These are phyloP conservation scores for Trichoderma pleuroti DNA, from an alignment of 2,329 filamentous ascomycete species.

Conservation along the genomic window DNA sequence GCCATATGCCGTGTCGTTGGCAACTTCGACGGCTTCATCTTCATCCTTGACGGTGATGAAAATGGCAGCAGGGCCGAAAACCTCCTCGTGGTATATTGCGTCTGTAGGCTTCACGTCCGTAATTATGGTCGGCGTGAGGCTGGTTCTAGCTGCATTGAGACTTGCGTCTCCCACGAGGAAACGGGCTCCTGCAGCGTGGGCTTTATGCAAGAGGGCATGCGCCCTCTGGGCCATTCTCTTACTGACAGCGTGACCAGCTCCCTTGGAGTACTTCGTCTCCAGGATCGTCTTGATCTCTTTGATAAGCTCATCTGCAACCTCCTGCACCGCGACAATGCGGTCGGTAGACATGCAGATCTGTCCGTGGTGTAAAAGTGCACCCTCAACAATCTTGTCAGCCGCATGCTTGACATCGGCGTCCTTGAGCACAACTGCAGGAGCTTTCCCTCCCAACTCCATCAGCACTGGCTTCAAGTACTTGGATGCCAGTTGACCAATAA, in stretches of 20 bases:
- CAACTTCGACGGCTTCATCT: slow-evolving; percentile 67
- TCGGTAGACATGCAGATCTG: slow-evolving; percentile 73
- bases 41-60: slow-evolving; percentile 60
- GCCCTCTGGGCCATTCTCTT: neutral
- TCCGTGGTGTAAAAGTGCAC: slow-evolving; percentile 39
- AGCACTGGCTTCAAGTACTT: slow-evolving; percentile 43
- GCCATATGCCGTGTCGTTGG: slow-evolving; percentile 76
- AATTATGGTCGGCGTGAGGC: slow-evolving; percentile 55
- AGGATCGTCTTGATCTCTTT: neutral
- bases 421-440: slow-evolving; percentile 39
- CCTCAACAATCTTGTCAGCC: slow-evolving; percentile 27
- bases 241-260: neutral
- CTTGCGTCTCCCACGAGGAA: slow-evolving; percentile 35
- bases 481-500: slow-evolving; percentile 37
- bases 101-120: slow-evolving; percentile 56
- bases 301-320: neutral
- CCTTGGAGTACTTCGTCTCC: neutral
- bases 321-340: slow-evolving; percentile 43
- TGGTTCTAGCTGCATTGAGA: neutral
- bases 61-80: slow-evolving; percentile 67
- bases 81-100: slow-evolving; percentile 67
- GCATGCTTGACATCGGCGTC: slow-evolving; percentile 45
- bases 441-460: slow-evolving; percentile 49
- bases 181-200: slow-evolving; percentile 59
- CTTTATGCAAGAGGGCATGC: slow-evolving; percentile 42